Evolutionary conservation across 768 basidiomycete genomes (phyloP).

Genomic region (Boletus rubropictus): DNA sequence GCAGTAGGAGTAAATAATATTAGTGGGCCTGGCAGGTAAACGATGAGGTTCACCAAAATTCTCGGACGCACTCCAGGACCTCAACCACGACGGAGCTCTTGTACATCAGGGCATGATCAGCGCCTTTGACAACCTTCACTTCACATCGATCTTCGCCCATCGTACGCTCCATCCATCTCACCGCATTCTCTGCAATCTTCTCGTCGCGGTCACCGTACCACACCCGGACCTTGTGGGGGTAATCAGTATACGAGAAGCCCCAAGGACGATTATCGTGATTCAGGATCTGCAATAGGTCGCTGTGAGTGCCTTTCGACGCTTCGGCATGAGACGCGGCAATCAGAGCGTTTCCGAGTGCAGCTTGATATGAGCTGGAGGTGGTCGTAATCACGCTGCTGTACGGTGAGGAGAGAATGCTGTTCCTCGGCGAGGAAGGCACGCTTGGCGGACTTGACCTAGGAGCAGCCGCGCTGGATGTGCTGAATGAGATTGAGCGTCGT

Average conservation of each 20-base stretch:
- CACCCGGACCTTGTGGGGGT: constrained; percentile 70
- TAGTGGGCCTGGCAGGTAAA: neutral
- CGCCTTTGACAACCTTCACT: constrained; percentile 79
- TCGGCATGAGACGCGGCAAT: constrained; percentile 95
- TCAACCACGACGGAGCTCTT: constrained; percentile 82
- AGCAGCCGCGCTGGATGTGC: constrained; percentile 26
- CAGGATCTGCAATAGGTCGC: constrained; percentile 86
- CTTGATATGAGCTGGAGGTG: constrained; percentile 40
- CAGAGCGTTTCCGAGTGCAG: constrained; percentile 80
- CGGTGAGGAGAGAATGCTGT: constrained; percentile 36
- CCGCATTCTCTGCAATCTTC: constrained; percentile 84
- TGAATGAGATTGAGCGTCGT: constrained; percentile 71
- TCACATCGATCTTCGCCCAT: constrained; percentile 72
- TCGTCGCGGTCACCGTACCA: constrained; percentile 96
- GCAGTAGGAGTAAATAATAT: constrained; percentile 10
- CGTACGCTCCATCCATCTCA: constrained; percentile 86
- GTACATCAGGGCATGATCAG: constrained; percentile 93
- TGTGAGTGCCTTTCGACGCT: constrained; percentile 84
- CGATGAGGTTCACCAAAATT: constrained; percentile 41
- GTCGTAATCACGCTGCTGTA: constrained; percentile 20
- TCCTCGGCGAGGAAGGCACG: constrained; percentile 48
- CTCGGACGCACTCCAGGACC: constrained; percentile 64
- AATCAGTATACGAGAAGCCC: constrained; percentile 84
- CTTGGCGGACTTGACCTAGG: constrained; percentile 41
- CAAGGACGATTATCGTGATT: constrained; percentile 84